phyloP scores from a whole-genome alignment of 2,329 filamentous ascomycete species.

The Ceratocystis huliohia region DNA sequence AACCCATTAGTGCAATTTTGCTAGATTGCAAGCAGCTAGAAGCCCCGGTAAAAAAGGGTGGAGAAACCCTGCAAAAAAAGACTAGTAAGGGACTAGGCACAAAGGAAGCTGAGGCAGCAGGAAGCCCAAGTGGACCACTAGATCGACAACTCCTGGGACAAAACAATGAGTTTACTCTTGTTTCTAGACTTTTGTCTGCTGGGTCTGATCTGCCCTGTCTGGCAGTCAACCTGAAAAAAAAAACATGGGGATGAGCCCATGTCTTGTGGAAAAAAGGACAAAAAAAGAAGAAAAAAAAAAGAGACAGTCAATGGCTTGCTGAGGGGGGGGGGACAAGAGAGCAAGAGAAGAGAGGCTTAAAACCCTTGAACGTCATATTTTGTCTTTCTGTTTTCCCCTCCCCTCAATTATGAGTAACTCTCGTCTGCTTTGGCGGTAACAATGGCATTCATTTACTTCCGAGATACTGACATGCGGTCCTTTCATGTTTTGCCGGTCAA shows the following conservation, averaged over 20 bases:
- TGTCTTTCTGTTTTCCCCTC: background rate
- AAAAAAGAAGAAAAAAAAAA: background rate
- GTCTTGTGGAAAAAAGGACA: background rate
- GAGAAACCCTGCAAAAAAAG: background rate
- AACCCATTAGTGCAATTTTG: background rate
- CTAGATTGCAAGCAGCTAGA: background rate
- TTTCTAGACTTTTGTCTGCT: constrained; percentile 2
- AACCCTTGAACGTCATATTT: background rate
- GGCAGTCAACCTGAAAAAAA: background rate
- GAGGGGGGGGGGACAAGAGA: background rate
- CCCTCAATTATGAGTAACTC: background rate
- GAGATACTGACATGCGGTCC: background rate
- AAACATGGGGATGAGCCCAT: background rate
- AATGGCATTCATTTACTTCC: background rate
- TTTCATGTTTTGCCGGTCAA: background rate
- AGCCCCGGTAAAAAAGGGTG: background rate
- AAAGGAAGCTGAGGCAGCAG: background rate
- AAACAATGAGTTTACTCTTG: background rate
- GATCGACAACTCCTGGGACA: background rate
- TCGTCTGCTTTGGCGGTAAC: background rate
- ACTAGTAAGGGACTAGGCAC: background rate
- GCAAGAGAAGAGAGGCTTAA: too few relatives aligned
- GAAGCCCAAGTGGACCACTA: background rate
- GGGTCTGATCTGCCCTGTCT: background rate
- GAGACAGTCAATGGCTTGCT: background rate